These are phyloP conservation scores for Globisporangium takayamanum DNA, from an alignment of 352 stramenopile genomes.

Conservation along the genomic window DNA sequence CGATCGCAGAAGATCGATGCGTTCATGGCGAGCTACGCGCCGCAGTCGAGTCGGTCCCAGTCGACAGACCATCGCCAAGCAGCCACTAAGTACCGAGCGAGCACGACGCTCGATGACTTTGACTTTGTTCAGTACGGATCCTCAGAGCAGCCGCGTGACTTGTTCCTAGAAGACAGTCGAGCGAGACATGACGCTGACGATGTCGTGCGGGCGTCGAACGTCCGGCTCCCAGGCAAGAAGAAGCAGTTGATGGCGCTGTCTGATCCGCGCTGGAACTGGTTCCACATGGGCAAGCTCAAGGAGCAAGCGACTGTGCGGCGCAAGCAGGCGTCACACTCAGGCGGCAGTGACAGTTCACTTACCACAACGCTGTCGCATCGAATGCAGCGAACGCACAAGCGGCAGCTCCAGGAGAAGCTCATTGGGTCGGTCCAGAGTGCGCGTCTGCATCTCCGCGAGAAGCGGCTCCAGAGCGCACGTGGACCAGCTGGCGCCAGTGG, in stretches of 20 bases:
- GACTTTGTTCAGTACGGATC: conserved; percentile 16
- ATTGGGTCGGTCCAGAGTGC: conserved; percentile 38
- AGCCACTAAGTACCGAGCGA: not conserved
- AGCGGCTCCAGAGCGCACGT: conserved; percentile 20
- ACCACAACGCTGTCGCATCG: not conserved
- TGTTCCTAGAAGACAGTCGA: not conserved
- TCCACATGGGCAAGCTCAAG: conserved; percentile 31
- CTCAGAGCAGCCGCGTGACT: conserved; percentile 1
- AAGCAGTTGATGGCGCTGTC: conserved; percentile 23
- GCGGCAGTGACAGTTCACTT: not conserved
- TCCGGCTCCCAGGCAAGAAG: conserved; percentile 26
- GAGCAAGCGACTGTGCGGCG: conserved; percentile 6
- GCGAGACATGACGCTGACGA: not conserved
- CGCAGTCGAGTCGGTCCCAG: not conserved
- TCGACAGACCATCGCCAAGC: not conserved
- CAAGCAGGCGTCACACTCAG: not conserved
- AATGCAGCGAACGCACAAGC: not conserved
- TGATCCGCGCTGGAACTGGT: conserved; percentile 44
- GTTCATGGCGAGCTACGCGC: conserved; percentile 13
- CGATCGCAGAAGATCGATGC: conserved; percentile 2
- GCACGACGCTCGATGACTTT: conserved; percentile 35
- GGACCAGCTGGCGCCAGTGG: not conserved
- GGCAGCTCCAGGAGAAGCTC: conserved; percentile 13
- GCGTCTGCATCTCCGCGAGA: conserved; percentile 46
- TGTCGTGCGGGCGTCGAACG: conserved; percentile 19